Base-by-base conservation (phyloP, 2,329 filamentous ascomycete genomes). In the Torrubiella hemipterigena region DNA sequence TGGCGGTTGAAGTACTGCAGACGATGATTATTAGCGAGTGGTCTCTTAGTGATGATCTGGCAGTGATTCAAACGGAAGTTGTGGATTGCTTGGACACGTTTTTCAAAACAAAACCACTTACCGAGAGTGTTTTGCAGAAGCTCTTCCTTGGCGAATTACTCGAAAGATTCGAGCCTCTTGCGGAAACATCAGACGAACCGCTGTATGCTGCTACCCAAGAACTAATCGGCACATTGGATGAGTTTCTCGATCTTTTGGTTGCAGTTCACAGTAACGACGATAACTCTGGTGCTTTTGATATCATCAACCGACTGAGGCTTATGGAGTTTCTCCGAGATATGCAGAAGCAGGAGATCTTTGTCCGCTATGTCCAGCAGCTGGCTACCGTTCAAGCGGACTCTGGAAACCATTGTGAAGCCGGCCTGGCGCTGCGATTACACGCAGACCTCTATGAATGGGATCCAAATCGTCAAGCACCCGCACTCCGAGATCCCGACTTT, bases 1-100 rank as follows among this genome's bases (percentile, higher is more conserved):
- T 93, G 54, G 91, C 89, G 1, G 86, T 95, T 18, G 83, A 94
- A 51, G 82, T 98, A 14, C 58, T 98, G 38, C 86, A 94, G 52
- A 93, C 86, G 3, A 98, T 98, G 91, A 93, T 98, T 46, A 78
- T 96, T 42, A 93, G 87, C 57, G 91, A 98, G 56, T 98, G 91
- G 91, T 87, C 86, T 12, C 58, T 98, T 40, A 95, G 86, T 50
- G 83, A 94, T 50, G 89, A 96, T 50, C 61, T 98, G 29, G 81
- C 81, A 3, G 77, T 91, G 29, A 82, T 98, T 31, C 87, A 96
- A 55, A 91, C 86, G 3, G 91, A 95, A 55, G 87, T 96, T 64
- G 94, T 98, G 44, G 89, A 95, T 47, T 93, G 83, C 42, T 61
- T 98, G 32, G 91, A 98, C 50, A 67, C 71, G 16, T 73, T 94